phyloP scores from a whole-genome alignment of 176 grass and related monocot species.

The Dactylis glomerata region DNA sequence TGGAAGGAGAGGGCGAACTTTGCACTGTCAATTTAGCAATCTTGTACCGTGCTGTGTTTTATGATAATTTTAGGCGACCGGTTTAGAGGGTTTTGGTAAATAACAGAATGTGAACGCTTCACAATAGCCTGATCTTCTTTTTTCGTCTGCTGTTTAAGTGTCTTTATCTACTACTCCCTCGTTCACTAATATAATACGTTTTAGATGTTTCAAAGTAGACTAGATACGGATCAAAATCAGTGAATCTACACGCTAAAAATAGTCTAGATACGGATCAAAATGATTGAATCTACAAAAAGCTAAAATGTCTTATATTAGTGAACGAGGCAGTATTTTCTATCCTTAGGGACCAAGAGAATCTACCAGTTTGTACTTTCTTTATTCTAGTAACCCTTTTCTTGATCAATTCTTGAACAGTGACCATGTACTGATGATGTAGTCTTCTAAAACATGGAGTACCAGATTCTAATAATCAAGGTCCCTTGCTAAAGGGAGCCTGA shows the following conservation, averaged over 20 bases:
- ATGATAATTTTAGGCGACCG: neutral
- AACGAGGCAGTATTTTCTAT: neutral
- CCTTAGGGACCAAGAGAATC: neutral
- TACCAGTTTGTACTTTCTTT: neutral
- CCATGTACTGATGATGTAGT: neutral
- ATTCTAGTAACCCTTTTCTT: neutral
- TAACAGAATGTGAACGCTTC: neutral
- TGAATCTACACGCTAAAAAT: too few relatives aligned
- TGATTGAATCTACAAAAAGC: too few relatives aligned
- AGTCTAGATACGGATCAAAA: too few relatives aligned
- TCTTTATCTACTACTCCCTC: neutral
- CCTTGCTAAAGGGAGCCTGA: neutral
- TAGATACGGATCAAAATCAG: too few relatives aligned
- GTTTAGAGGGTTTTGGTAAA: neutral
- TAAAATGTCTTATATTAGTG: too few relatives aligned
- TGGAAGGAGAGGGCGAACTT: neutral
- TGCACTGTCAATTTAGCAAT: neutral
- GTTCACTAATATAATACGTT: too few relatives aligned
- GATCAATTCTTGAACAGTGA: neutral
- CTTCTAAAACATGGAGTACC: neutral
- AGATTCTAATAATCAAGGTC: neutral
- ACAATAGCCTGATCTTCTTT: neutral
- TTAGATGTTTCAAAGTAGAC: too few relatives aligned
- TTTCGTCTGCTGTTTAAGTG: neutral
- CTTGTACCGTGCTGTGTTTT: neutral